Evolutionary conservation across 345 rosid species (phyloP), one percentile per base, ranked within the genome.

Genomic region (Carallia brachiata): DNA sequence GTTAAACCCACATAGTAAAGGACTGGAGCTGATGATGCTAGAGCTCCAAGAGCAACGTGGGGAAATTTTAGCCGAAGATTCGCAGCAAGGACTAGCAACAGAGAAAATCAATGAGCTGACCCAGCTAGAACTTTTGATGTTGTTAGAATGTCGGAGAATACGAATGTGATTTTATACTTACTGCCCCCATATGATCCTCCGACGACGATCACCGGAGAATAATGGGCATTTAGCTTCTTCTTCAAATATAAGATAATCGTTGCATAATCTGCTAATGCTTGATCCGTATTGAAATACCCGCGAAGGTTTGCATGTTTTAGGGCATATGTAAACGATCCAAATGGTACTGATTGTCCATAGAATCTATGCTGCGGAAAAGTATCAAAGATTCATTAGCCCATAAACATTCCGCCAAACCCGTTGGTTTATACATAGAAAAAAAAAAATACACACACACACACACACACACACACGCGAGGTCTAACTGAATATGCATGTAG

Each of bases 21-120:
- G 9, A 83, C 57, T 4, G 84, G 82, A 34, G 86, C 82, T 0
- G 86, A 83, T 7, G 86, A 80, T 30, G 84, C 84, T 39, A 80
- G 36, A 47, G 86, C 77, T 44, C 84, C 81, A 0, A 67, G 31
- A 1, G 74, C 79, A 15, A 80, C 31, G 54, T 80, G 84, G 6
- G 86, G 80, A 56, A 80, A 75, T 61, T 83, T 83, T 6, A 73
- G 53, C 4, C 70, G 61, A 36, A 59, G 65, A 63, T 64, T 65
- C 2, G 70, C 30, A 4, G 59, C 64, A 1, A 31, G 50, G 50
- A 56, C 75, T 72, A 8, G 34, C 34, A 4, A 32, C 2, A 32
- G 34, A 32, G 34, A 32, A 32, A 32, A 1, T 32, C 34, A 4
- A 32, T 32, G 2, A 32, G 34, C 34, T 32, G 34, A 4, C 34